Evolutionary conservation across 2,329 filamentous ascomycete species (phyloP), one percentile per base, ranked within the genome.

Genomic region (Curvularia verruculosa): DNA sequence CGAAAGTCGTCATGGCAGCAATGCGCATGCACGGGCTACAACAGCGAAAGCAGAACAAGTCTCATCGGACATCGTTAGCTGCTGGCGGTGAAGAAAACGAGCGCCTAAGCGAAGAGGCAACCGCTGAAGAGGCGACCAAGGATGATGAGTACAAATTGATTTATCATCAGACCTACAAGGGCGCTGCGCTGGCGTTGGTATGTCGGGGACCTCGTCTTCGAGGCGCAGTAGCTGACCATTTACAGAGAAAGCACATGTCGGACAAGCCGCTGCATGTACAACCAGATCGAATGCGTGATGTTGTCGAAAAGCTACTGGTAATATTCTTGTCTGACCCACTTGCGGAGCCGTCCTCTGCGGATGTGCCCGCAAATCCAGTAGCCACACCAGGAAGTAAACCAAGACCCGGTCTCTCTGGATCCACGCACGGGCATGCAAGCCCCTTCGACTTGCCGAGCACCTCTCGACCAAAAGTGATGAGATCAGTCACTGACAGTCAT

Each of bases 71-170:
- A 12, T 75, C 74, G 2, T 39, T 68, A 12, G 65, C 62, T 23
- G 62, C 61, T 36, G 65, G 57, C n/a, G 43, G 53, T 1, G 63
- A 66, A 2, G 43, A 63, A 21, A 49, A 40, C 7, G 64, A 70
- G 37, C 54, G 58, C 12, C 8, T 55, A 5, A 55, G 36, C 10
- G 67, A 69, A 34, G 67, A 67, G 19, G 56, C 58, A 1, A 56
- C 47, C 1, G 60, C 62, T 24, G 73, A 75, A 24, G 75, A 77
- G 41, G 69, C 65, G 1, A 68, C 68, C 1, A 78, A 75, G 45
- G 80, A 82, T 44, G 81, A 82, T 54, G 81, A 83, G 58, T 84
- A 79, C 70, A 84, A 83, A 64, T 64, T 81, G 3, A 74, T 83
- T 24, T 84, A 83, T 52, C 81, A 84, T 54, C 81, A 83, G 60